Base-by-base conservation (phyloP, 208 protist genomes). In the Trypanosomatidae sp. region DNA sequence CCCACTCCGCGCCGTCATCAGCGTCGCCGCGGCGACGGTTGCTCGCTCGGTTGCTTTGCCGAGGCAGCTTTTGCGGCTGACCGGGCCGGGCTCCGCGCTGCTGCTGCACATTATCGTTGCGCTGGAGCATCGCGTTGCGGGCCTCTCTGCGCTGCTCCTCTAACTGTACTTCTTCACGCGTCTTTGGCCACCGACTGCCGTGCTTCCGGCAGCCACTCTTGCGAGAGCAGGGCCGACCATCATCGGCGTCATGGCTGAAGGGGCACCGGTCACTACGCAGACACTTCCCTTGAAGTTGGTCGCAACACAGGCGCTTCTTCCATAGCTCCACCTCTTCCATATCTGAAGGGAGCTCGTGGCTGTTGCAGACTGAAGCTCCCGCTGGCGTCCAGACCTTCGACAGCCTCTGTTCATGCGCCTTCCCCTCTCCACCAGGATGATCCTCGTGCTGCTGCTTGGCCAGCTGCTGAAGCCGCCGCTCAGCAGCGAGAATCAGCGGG, bases 401-500 rank as follows among this genome's bases (percentile, higher is more conserved):
- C 66, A 33, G 49, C 66, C 2, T 22, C n/a, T 19, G 25, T 5
- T 47, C 62, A 28, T n/a, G 22, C 43, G 43, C 25, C 25, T 17
- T 52, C 33, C 10, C 64, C 47, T 58, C 30, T 22, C 30, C 66
- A 44, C 6, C 22, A 36, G 25, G 13, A 30, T n/a, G 28, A n/a
- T 53, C 49, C 19, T 56, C 25, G 3, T 56, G 72, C 13, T 67
- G 69, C 56, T 44, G 50, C 64, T 76, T 46, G 33, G 53, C 72
- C n/a, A 85, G 58, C 17, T 69, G 36, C 30, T 66, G 66, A 47
- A 90, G 80, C 0, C 88, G 88, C 62, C 89, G 85, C 75, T 91
- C 84, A 15, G 85, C 87, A 0, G 89, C 93, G 19, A 80, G 78
- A 69, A 95, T 95, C 17, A 97, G 79, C 1, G 93, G 93, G 1